phyloP scores from a whole-genome alignment of 2,329 filamentous ascomycete genomes.

The Cadophora sp. region DNA sequence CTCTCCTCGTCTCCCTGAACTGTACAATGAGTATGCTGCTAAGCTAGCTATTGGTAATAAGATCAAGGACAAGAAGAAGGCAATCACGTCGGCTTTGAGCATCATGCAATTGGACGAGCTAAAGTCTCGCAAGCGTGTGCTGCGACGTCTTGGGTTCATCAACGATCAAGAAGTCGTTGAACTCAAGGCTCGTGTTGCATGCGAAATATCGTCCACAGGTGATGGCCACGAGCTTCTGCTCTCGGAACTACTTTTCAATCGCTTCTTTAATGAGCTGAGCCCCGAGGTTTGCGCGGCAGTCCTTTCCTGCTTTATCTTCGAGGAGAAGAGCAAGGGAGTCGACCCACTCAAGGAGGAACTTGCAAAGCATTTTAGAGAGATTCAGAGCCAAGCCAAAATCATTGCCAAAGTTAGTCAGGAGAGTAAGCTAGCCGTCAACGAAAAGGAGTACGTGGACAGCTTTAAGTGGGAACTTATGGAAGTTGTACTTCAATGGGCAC shows the following conservation, averaged over 20 bases:
- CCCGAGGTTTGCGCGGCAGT: slow-evolving; percentile 88
- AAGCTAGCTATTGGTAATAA: slow-evolving; percentile 79
- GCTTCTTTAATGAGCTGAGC: slow-evolving; percentile 95
- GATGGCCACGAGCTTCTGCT: slow-evolving; percentile 92
- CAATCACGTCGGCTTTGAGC: slow-evolving; percentile 83
- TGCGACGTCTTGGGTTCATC: slow-evolving; percentile 93
- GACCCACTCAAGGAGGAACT: slow-evolving; percentile 81
- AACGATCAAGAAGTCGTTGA: slow-evolving; percentile 95
- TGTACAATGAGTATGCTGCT: slow-evolving; percentile 85
- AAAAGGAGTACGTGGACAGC: slow-evolving; percentile 88
- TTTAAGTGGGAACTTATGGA: slow-evolving; percentile 98
- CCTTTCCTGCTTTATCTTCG: slow-evolving; percentile 94
- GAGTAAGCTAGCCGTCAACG: slow-evolving; percentile 91
- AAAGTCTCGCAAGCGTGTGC: slow-evolving; percentile 92
- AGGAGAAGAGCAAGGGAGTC: slow-evolving; percentile 84
- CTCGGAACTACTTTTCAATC: slow-evolving; percentile 92
- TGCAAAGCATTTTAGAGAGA: slow-evolving; percentile 82
- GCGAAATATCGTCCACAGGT: slow-evolving; percentile 86
- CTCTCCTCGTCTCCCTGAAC: slow-evolving; percentile 79
- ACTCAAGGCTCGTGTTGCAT: slow-evolving; percentile 95
- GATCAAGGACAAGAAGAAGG: slow-evolving; percentile 88
- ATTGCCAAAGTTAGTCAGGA: slow-evolving; percentile 95
- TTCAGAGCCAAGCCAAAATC: slow-evolving; percentile 84
- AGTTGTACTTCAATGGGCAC: slow-evolving; percentile 90
- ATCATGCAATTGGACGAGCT: slow-evolving; percentile 95